Base-by-base conservation (phyloP, 139 green algal species). In the Tetraselmis chui region DNA sequence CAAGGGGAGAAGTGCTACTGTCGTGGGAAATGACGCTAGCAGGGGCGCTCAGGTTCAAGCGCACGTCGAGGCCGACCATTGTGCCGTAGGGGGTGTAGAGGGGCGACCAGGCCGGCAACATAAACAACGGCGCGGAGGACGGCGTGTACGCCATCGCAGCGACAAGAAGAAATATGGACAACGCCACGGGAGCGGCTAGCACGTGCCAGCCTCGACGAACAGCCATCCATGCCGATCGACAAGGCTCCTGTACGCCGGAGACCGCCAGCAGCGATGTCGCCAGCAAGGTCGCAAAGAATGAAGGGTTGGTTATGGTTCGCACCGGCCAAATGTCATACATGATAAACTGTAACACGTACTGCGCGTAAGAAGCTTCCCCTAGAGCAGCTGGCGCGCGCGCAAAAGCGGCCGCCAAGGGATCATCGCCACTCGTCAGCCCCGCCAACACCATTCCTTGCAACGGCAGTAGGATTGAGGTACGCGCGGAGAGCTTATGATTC, bases 281-380 rank as follows among this genome's bases (percentile, higher is more conserved):
- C 27, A 58, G n/a, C 77, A 80, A 29, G 26, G 32, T 59, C 28
- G 32, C 29, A 32, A 80, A 80, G 77, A 80, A 80, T 27, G 77
- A 80, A 2, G 77, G 77, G 27, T 32, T 32, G 28, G 28, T 59
- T 2, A 80, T 32, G 27, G n/a, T 31, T 24, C 77, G 27, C 5
- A 27, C 29, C 28, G 29, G 45, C 45, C 78, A 76, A 23, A 82
- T 24, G 31, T 82, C 78, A 31, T 75, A 27, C 31, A 29, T 31
- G 18, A 74, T 11, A 23, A 82, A 82, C 29, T 82, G 78, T 23
- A 82, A 25, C 31, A 82, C 78, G 78, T 82, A 82, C 31, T 82
- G 78, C 18, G 31, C 31, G 78, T 82, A 82, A 24, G 30, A 74
- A 31, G 31, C 24, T 27, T 82, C 78, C 1, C 78, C 78, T 1